These are phyloP conservation scores for Thalassiosira livingstoniorum DNA, from an alignment of 352 stramenopile species.

Conservation along the genomic window DNA sequence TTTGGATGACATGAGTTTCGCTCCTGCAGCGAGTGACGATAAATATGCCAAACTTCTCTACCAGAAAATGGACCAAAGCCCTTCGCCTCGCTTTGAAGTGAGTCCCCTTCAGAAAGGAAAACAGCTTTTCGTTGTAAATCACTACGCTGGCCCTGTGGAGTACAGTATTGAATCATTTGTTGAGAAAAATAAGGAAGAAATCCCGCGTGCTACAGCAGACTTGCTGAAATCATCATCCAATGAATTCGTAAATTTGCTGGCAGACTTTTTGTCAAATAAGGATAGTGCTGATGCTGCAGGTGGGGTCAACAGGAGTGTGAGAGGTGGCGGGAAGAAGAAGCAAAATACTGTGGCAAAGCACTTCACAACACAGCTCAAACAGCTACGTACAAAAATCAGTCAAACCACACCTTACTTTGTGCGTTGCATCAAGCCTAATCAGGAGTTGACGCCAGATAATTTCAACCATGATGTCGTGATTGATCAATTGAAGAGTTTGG, in stretches of 20 bases:
- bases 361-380: conserved; percentile 92
- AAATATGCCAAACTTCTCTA: conserved; percentile 68
- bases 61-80: conserved; percentile 37
- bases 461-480: conserved; percentile 93
- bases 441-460: conserved; percentile 87
- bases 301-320: background rate
- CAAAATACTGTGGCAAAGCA: conserved; percentile 86
- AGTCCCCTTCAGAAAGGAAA: conserved; percentile 57
- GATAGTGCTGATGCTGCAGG: background rate
- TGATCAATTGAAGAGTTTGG: conserved; percentile 96
- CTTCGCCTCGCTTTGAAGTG: conserved; percentile 57
- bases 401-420: conserved; percentile 96
- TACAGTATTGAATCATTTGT: conserved; percentile 40
- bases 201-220: conserved; percentile 67
- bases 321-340: conserved; percentile 1
- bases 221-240: conserved; percentile 30
- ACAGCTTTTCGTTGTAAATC: conserved; percentile 59
- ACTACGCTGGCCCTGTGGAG: conserved; percentile 71
- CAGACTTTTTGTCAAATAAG: background rate
- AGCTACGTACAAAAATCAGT: conserved; percentile 92
- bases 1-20: conserved; percentile 26
- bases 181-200: conserved; percentile 87
- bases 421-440: conserved; percentile 98
- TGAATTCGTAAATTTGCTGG: conserved; percentile 3
- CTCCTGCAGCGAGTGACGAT: conserved; percentile 24